phyloP scores from a whole-genome alignment of 768 basidiomycete species.

The Suillus fuscotomentosus region DNA sequence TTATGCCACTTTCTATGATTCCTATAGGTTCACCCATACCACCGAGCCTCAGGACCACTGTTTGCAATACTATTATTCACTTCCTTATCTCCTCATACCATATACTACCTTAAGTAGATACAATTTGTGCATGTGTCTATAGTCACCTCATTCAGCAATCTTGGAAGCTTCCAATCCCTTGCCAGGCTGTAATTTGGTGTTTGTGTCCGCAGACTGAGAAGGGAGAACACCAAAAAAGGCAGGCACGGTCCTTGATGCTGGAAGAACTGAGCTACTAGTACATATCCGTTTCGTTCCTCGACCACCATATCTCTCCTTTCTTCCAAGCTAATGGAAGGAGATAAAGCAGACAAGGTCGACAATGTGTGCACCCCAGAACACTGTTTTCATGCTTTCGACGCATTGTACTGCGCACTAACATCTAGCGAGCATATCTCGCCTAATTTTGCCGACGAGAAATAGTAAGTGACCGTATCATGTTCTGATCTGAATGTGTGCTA shows the following conservation, averaged over 20 bases:
- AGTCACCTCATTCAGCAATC: conserved; percentile 20
- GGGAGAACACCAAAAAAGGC: conserved; percentile 27
- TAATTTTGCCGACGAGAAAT: conserved; percentile 70
- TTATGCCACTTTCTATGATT: conserved; percentile 26
- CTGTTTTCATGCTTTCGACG: conserved; percentile 80
- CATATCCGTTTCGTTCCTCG: conserved; percentile 18
- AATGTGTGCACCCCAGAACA: conserved; percentile 68
- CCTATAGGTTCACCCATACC: conserved; percentile 21
- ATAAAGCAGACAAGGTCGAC: conserved; percentile 37
- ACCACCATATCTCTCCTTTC: conserved; percentile 56
- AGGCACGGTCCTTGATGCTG: conserved; percentile 11
- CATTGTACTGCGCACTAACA: conserved; percentile 75
- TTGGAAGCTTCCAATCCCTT: conserved; percentile 10
- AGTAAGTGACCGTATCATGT: conserved; percentile 45
- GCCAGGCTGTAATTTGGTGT: neutral
- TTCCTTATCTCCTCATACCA: conserved; percentile 40
- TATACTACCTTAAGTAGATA: conserved; percentile 38
- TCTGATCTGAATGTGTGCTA: neutral
- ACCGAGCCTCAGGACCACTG: conserved; percentile 14
- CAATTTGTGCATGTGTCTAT: conserved; percentile 34
- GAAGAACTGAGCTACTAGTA: neutral
- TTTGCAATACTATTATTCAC: conserved; percentile 29
- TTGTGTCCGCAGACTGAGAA: neutral
- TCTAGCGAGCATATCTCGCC: conserved; percentile 51
- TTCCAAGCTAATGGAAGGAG: conserved; percentile 44